Conservation (phyloP, 1,284 basidiomycete species). For the Marasmius tenuissimus region DNA sequence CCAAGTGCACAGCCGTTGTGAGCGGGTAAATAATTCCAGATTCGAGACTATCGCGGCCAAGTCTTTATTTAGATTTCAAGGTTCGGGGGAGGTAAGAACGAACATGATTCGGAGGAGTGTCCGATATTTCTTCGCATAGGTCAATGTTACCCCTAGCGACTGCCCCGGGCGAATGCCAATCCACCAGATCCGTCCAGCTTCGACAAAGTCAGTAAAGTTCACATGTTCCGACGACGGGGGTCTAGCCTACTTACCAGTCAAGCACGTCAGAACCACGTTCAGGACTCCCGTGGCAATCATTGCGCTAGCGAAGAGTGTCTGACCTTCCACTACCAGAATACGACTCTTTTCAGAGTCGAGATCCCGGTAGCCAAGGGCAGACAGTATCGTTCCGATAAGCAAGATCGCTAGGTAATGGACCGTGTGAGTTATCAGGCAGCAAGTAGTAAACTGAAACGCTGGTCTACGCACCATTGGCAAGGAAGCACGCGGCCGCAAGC, state of each 20-base stretch:
- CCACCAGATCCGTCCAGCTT: not conserved
- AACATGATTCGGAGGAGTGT: not conserved
- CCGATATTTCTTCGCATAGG: not conserved
- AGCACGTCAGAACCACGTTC: not conserved
- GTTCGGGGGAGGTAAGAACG: not conserved
- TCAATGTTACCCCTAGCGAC: not conserved
- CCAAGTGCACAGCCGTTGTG: not conserved
- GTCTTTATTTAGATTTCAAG: not conserved
- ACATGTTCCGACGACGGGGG: not conserved
- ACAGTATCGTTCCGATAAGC: not conserved
- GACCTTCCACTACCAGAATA: not conserved
- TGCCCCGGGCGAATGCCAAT: not conserved
- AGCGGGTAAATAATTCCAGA: not conserved
- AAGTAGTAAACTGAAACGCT: too few species aligned
- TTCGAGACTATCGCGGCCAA: not conserved
- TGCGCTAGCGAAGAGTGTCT: not conserved
- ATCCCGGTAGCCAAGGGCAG: not conserved
- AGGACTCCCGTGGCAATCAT: not conserved
- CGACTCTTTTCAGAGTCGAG: not conserved
- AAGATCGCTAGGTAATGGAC: too few species aligned
- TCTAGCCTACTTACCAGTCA: not conserved
- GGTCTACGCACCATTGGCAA: too few species aligned
- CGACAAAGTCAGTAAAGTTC: not conserved
- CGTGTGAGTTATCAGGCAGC: too few species aligned
- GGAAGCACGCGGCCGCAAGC: too few species aligned